Percentiles rank a stretch among this genome's conserved stretches.
Conservation (phyloP, 192 early-diverging fungal genomes). For the Piromyces sp. region DNA sequence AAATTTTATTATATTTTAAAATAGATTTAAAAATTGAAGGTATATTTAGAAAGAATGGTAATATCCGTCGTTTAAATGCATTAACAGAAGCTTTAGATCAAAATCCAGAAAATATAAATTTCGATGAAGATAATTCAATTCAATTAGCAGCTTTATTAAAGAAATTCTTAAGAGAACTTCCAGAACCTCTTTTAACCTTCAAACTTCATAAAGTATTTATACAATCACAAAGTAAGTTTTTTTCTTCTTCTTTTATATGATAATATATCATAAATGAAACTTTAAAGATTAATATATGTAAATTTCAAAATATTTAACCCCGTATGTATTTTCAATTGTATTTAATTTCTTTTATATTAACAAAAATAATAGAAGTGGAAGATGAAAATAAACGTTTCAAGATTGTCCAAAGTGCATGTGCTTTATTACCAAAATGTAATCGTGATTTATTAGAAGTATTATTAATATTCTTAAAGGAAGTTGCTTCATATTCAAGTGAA, state of each 20-base stretch:
- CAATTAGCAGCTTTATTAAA: constrained; percentile 90
- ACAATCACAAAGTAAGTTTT: constrained; percentile 34
- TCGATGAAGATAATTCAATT: constrained; percentile 59
- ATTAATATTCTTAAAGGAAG: constrained; percentile 67
- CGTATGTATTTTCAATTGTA: too few relatives aligned
- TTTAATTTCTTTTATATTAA: too few relatives aligned
- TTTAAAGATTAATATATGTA: too few relatives aligned
- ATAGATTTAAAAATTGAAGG: constrained; percentile 79
- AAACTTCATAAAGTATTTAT: constrained; percentile 75
- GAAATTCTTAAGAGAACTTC: constrained; percentile 89
- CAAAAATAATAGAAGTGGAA: constrained; percentile 20
- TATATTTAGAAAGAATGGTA: constrained; percentile 95
- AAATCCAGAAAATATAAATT: constrained; percentile 52
- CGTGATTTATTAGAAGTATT: constrained; percentile 86
- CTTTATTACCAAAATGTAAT: constrained; percentile 76
- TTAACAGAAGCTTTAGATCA: constrained; percentile 69
- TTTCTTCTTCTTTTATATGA: background rate
- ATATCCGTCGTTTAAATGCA: constrained; percentile 77
- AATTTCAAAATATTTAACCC: too few relatives aligned
- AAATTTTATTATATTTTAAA: too few relatives aligned
- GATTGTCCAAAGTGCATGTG: constrained; percentile 61
- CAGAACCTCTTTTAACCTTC: constrained; percentile 84
- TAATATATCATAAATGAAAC: too few relatives aligned
- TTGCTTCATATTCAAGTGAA: constrained; percentile 41
- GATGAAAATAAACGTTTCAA: constrained; percentile 30